Evolutionary conservation across 2,329 filamentous ascomycete genomes (phyloP), one percentile per base, ranked within the genome.

Genomic region (Sarocladium strictum): DNA sequence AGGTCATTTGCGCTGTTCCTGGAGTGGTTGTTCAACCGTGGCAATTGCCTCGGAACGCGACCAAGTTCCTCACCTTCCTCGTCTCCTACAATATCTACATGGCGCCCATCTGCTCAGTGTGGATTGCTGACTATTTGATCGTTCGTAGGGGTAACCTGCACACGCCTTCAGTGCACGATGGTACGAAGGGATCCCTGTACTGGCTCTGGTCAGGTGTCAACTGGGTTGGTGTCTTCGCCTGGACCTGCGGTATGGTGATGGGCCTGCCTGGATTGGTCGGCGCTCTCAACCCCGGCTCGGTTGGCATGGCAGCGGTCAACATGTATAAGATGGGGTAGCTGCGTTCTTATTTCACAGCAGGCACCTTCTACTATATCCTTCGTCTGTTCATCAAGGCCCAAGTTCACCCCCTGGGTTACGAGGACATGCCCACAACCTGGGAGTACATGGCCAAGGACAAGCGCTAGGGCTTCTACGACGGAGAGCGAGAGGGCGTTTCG

Each of bases 81-180:
- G 58, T 59, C 12, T 58, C 60, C 14, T 66, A 65, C 57, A 60
- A 59, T 53, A 61, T 66, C 45, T 65, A 65, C 50, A 62, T 67
- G 59, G 63, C 57, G 0, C 63, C 63, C 0, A 56, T 66, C 1
- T 60, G 59, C 21, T 61, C 60, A 1, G 64, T 67, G 12, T 69
- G 70, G 57, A 60, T 70, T 6, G 61, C 66, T 21, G 70, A 72
- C 56, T 72, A 71, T 56, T 62, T 62, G 45, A 33, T 68, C 41
- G 61, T 66, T 0, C 61, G 66, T 24, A 64, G 56, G 10, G 67
- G 69, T 19, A 59, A 57, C 33, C 40, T 70, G 4, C 59, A 67
- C 40, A 58, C 70, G 1, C 62, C 64, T 0, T 65, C 66, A 3
- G 58, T 67, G 38, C 70, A 66, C 56, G 58, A 62, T 23, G 62